These are phyloP conservation scores for Pichia sp. DNA, from an alignment of 1,139 yeast species.

Conservation along the genomic window DNA sequence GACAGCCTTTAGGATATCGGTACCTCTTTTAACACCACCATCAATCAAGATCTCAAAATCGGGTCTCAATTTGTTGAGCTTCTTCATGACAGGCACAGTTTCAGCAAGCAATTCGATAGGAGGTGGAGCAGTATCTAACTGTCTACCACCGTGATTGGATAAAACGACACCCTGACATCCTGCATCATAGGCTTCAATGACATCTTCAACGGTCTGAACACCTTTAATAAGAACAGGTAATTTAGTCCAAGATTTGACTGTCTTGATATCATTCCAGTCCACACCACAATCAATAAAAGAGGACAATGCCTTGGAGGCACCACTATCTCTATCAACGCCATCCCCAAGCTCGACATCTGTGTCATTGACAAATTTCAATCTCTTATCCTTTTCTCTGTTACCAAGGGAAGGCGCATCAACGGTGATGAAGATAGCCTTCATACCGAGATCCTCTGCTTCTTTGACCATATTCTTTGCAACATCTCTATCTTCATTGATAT, in stretches of 20 bases:
- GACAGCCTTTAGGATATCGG: slow-evolving; percentile 64
- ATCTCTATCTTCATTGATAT: slow-evolving; percentile 67
- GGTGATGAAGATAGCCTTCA: slow-evolving; percentile 75
- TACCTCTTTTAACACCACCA: slow-evolving; percentile 72
- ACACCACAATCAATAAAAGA: slow-evolving; percentile 80
- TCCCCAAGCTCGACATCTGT: slow-evolving; percentile 36
- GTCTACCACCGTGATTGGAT: slow-evolving; percentile 78
- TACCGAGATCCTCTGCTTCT: slow-evolving; percentile 69
- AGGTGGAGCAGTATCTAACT: slow-evolving; percentile 62
- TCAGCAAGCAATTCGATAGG: slow-evolving; percentile 65
- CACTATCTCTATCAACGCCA: slow-evolving; percentile 60
- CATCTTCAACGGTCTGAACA: slow-evolving; percentile 63
- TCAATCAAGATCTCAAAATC: slow-evolving; percentile 61
- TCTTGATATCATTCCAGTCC: slow-evolving; percentile 54
- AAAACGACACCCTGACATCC: slow-evolving; percentile 63
- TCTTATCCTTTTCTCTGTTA: slow-evolving; percentile 66
- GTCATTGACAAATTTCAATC: slow-evolving; percentile 55
- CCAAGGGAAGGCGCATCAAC: slow-evolving; percentile 96
- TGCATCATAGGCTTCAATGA: slow-evolving; percentile 51
- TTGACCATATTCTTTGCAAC: slow-evolving; percentile 53
- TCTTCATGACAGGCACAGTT: slow-evolving; percentile 45
- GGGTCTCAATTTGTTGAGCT: slow-evolving; percentile 38
- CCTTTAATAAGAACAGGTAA: slow-evolving; percentile 68
- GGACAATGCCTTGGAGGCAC: slow-evolving; percentile 83
- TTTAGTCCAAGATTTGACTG: slow-evolving; percentile 49